Base-by-base conservation (phyloP, 2,329 filamentous ascomycete species). In the Trichoderma sp. region DNA sequence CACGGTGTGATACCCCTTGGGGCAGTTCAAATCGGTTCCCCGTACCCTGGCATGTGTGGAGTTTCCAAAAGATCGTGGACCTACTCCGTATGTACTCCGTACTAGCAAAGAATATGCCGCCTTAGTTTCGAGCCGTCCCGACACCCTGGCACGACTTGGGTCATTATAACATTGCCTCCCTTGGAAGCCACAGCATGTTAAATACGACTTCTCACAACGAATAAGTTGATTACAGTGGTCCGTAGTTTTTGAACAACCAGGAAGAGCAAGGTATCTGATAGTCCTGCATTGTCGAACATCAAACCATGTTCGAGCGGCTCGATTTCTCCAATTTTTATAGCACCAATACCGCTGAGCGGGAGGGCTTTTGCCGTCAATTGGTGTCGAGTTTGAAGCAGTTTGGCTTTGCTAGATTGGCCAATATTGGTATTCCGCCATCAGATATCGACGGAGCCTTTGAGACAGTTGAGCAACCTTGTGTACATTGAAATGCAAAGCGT, bases 361-460 rank as follows among this genome's bases (percentile, higher is more conserved):
- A 70, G n/a, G 36, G 7, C 4, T 64, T 70, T 63, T 70, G 68
- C 57, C 26, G 58, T 61, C 30, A 64, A 34, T 58, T 70, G 5
- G 68, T 70, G 11, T 63, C 34, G 12, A 63, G 18, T 39, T 30
- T 70, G 30, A 64, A 53, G 58, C 58, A 64, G n/a, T 47, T 30
- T 62, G 68, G 68, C n/a, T 70, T 62, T 12, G 56, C 51, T 36
- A 51, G 68, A 36, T 39, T 70, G 39, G 36, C 28, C 68, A 70
- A 70, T 21, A 30, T 32, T 56, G 68, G 28, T 14, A 51, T 70
- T 56, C 39, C 57, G 28, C 39, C 14, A 12, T 32, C 15, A 53
- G 68, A 70, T 14, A 70, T 70, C 30, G 68, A 70, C 28, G 7
- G 47, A 7, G 58, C 58, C n/a, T 70, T 70, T 32, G 39, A 70